These are phyloP conservation scores for Phytophthora ramorum DNA, from an alignment of 352 stramenopile species.

Conservation along the genomic window DNA sequence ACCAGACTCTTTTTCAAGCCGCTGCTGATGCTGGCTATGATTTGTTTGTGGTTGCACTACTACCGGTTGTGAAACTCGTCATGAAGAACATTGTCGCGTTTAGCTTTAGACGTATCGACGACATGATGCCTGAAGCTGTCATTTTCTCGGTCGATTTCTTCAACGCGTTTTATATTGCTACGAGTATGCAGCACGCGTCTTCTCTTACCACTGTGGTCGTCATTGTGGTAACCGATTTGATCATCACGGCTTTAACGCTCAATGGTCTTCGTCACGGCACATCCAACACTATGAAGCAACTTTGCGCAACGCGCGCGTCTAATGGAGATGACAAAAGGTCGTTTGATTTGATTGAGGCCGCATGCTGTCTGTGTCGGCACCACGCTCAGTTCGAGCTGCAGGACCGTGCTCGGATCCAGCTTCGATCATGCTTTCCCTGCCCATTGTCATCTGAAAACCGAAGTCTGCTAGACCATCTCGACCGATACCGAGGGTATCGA, in stretches of 20 bases:
- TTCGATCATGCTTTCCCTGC: neutral
- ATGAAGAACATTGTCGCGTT: conserved; percentile 2
- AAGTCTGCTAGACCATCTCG: neutral
- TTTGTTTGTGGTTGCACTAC: conserved; percentile 1
- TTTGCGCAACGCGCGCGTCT: neutral
- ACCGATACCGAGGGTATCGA: neutral
- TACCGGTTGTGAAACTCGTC: conserved; percentile 11
- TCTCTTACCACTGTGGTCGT: conserved; percentile 2
- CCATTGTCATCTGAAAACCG: neutral
- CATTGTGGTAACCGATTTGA: conserved; percentile 6
- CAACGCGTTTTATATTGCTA: neutral
- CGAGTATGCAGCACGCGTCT: conserved; percentile 1
- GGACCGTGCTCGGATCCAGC: neutral
- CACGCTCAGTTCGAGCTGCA: neutral
- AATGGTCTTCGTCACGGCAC: neutral
- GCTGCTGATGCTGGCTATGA: conserved; percentile 10
- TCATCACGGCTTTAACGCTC: neutral
- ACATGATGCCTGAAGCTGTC: neutral
- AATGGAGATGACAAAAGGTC: neutral
- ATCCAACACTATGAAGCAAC: neutral
- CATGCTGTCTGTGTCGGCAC: neutral
- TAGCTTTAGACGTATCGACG: neutral
- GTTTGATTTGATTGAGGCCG: neutral
- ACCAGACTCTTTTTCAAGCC: conserved; percentile 19
- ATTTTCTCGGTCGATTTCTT: conserved; percentile 11